Conservation (phyloP, 176 grass and related monocot species). For the Oryza glumipatula region DNA sequence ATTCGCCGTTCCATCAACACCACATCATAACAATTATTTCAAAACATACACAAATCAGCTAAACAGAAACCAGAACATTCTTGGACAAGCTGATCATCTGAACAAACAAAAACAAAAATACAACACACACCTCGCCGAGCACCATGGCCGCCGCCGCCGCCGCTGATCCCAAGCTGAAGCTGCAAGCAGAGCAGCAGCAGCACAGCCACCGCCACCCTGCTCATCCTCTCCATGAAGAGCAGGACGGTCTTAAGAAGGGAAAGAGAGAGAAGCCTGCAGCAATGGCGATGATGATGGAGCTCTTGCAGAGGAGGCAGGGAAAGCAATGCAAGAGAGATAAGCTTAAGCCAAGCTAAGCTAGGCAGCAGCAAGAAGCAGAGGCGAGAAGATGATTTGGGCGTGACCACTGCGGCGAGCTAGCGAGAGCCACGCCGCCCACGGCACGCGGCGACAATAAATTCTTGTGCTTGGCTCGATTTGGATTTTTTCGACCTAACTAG, state of each 20-base stretch:
- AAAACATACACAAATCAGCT: neutral
- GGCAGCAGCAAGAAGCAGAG: neutral
- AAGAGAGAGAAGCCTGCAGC: neutral
- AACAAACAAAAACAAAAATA: neutral
- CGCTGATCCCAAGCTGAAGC: neutral
- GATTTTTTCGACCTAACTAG: neutral
- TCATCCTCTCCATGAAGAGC: neutral
- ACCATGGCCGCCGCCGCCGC: conserved; percentile 12
- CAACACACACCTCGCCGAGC: conserved; percentile 13
- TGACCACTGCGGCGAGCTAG: neutral
- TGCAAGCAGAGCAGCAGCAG: neutral
- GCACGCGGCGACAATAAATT: neutral
- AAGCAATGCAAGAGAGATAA: neutral
- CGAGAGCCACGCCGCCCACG: conserved; percentile 21
- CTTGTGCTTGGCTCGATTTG: neutral
- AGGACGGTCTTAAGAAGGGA: neutral
- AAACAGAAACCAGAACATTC: neutral
- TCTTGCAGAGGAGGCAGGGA: neutral
- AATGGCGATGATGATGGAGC: neutral
- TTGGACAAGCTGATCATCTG: neutral
- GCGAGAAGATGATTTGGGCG: neutral
- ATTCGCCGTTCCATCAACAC: conserved; percentile 5
- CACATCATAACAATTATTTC: neutral
- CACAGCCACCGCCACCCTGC: neutral
- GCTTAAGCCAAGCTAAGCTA: neutral